Percentiles rank a stretch among this genome's conserved stretches.
These are phyloP conservation scores for Boletus barrowsii DNA, from an alignment of 768 basidiomycete species.

Conservation along the genomic window DNA sequence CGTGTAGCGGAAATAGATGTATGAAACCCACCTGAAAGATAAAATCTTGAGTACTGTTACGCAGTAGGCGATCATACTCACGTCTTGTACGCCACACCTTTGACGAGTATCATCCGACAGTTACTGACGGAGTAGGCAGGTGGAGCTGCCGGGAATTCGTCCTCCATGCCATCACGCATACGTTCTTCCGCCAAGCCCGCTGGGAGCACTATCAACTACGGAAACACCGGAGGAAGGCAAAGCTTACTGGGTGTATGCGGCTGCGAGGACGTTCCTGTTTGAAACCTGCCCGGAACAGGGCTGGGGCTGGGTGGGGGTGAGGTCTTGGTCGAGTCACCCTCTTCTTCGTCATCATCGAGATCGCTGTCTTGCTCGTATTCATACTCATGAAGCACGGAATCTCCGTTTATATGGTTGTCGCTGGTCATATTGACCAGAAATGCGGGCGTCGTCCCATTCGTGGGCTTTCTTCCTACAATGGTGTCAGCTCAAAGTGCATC, in stretches of 20 bases:
- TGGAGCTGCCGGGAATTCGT: slow-evolving; percentile 4
- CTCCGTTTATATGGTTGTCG: slow-evolving; percentile 16
- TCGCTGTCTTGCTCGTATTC: slow-evolving; percentile 30
- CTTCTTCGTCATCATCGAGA: slow-evolving; percentile 28
- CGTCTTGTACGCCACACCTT: slow-evolving; percentile 28
- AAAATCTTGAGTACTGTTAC: not conserved
- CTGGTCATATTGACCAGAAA: slow-evolving; percentile 24
- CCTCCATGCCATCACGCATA: not conserved
- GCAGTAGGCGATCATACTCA: slow-evolving; percentile 9
- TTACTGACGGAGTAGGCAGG: slow-evolving; percentile 22
- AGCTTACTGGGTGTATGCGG: slow-evolving; percentile 7
- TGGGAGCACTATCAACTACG: not conserved
- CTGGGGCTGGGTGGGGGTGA: no score
- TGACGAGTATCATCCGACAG: slow-evolving; percentile 28
- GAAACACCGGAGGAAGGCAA: not conserved
- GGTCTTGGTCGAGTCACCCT: not conserved
- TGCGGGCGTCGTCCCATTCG: not conserved
- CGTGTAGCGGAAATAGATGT: slow-evolving; percentile 31
- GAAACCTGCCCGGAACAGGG: not conserved
- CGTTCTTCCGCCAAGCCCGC: not conserved
- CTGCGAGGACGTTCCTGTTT: not conserved
- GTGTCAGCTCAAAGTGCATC: not conserved
- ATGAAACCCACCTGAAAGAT: slow-evolving; percentile 22
- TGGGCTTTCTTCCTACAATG: slow-evolving; percentile 5
- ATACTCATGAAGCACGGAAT: slow-evolving; percentile 26